Percentiles rank a stretch among this genome's conserved stretches.
Conservation (phyloP, 2,329 filamentous ascomycete genomes). For the Arthrobotrys iridis region DNA sequence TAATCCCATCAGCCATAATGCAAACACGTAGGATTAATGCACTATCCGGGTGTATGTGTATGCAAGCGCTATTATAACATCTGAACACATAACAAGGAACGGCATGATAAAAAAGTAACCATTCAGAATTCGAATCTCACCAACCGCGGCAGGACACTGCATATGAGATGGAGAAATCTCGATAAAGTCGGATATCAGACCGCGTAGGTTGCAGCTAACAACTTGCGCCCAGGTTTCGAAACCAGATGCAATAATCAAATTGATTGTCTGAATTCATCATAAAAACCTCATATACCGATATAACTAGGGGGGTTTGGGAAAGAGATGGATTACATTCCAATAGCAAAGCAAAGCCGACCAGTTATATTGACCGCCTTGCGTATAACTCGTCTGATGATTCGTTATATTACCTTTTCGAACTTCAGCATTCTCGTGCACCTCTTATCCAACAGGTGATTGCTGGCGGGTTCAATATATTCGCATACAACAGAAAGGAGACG, state of each 20-base stretch:
- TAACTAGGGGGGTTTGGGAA: not conserved
- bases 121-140: conserved; percentile 19
- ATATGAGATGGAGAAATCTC: conserved; percentile 31
- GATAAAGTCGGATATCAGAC: conserved; percentile 18
- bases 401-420: conserved; percentile 24
- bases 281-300: not conserved
- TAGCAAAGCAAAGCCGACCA: conserved; percentile 17
- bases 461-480: conserved; percentile 38
- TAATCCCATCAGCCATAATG: conserved; percentile 8
- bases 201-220: conserved; percentile 1
- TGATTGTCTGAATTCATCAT: not conserved
- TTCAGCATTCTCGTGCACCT: conserved; percentile 25
- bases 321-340: conserved; percentile 27
- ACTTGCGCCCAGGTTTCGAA: not conserved
- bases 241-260: not conserved
- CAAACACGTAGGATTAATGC: conserved; percentile 9
- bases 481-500: conserved; percentile 20
- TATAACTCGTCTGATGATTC: conserved; percentile 38
- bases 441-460: conserved; percentile 39
- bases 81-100: not conserved
- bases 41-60: not conserved
- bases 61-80: conserved; percentile 39
- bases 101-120: conserved; percentile 14
- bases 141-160: conserved; percentile 34
- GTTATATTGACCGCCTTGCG: conserved; percentile 20